These are phyloP conservation scores for Xylaria sp. DNA, from an alignment of 2,329 filamentous ascomycete genomes.

Conservation along the genomic window DNA sequence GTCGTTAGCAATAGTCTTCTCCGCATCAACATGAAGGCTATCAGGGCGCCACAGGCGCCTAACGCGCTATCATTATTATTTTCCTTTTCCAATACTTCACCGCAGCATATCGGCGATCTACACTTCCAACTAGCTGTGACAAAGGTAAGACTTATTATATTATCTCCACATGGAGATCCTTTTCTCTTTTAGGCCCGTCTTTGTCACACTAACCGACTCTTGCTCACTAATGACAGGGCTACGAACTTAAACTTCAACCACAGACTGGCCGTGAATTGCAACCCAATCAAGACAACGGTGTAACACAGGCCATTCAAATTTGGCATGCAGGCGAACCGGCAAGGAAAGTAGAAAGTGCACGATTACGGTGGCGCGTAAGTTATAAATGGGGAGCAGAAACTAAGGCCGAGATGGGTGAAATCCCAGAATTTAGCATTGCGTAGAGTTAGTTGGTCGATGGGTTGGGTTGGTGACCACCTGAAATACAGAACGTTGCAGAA, in stretches of 20 bases:
- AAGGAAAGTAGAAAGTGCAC: slow-evolving; percentile 80
- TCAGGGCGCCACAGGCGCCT: slow-evolving; percentile 63
- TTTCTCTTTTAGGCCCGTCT: neutral
- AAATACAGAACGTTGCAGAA: slow-evolving; percentile 7
- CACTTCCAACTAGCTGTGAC: slow-evolving; percentile 94
- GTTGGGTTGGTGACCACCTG: neutral
- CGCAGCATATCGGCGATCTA: slow-evolving; percentile 77
- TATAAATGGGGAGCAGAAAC: slow-evolving; percentile 76
- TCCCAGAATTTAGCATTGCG: slow-evolving; percentile 80
- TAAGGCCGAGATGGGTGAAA: slow-evolving; percentile 85
- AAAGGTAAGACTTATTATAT: slow-evolving; percentile 69
- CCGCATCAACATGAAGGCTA: slow-evolving; percentile 78
- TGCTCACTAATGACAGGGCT: slow-evolving; percentile 66
- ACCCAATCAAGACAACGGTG: slow-evolving; percentile 77
- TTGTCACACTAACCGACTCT: slow-evolving; percentile 21
- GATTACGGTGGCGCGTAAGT: slow-evolving; percentile 88
- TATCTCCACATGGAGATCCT: neutral
- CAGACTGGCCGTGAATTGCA: slow-evolving; percentile 83
- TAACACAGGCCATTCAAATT: slow-evolving; percentile 84
- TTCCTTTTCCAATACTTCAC: slow-evolving; percentile 84
- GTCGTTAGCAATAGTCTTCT: slow-evolving; percentile 77
- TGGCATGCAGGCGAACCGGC: slow-evolving; percentile 75
- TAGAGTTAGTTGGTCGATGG: slow-evolving; percentile 50
- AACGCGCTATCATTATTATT: slow-evolving; percentile 76
- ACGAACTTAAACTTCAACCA: slow-evolving; percentile 82